phyloP scores from a whole-genome alignment of 139 green algal genomes.

The Chlamydomonas applanata region DNA sequence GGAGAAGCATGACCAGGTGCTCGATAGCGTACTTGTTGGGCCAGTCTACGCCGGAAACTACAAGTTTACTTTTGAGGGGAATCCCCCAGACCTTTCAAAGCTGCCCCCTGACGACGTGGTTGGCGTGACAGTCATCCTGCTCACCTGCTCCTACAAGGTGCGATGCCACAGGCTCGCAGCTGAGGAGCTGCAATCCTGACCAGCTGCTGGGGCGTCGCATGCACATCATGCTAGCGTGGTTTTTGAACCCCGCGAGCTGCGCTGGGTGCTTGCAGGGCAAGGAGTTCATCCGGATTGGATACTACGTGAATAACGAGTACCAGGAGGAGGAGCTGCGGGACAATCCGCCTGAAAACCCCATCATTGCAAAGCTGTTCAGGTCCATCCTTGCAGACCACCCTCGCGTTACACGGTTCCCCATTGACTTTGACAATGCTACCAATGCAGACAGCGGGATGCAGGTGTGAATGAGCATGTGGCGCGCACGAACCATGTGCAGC shows the following conservation, averaged over 20 bases:
- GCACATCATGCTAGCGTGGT: background rate
- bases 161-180: background rate
- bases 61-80: slow-evolving; percentile 86
- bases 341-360: slow-evolving; percentile 69
- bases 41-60: slow-evolving; percentile 87
- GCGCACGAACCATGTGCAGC: no score
- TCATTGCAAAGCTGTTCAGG: slow-evolving; percentile 70
- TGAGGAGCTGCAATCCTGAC: background rate
- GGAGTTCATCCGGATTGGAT: slow-evolving; percentile 90
- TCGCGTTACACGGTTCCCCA: slow-evolving; percentile 39
- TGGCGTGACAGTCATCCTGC: slow-evolving; percentile 91
- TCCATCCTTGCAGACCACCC: slow-evolving; percentile 90
- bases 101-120: slow-evolving; percentile 78
- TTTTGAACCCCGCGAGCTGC: background rate
- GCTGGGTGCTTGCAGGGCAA: slow-evolving; percentile 24
- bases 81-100: slow-evolving; percentile 77
- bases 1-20: slow-evolving; percentile 90
- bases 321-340: slow-evolving; percentile 81
- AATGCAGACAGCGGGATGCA: background rate
- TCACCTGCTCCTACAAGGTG: slow-evolving; percentile 91
- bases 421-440: slow-evolving; percentile 22
- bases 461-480: background rate
- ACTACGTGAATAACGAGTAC: slow-evolving; percentile 98
- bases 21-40: slow-evolving; percentile 90
- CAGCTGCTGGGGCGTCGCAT: background rate